Evolutionary conservation across 768 basidiomycete genomes (phyloP), one percentile per base, ranked within the genome.

Genomic region (Termitomyces sp.): DNA sequence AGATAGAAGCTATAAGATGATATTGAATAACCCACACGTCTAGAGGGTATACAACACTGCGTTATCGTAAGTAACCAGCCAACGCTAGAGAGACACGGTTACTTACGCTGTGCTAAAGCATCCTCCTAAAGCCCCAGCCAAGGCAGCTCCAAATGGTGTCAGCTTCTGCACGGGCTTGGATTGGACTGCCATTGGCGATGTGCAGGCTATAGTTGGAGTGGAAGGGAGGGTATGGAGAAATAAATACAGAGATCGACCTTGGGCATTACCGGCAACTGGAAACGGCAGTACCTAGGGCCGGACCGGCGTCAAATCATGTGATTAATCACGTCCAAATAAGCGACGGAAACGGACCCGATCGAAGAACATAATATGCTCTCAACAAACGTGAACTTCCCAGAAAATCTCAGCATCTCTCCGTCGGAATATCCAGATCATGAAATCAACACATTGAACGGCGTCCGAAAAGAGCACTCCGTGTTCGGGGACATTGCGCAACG

Each of bases 41-140:
- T 54, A 99, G 75, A 16, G 96, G 96, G 69, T 99, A 99, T 4
- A 98, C 93, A 47, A 90, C 81, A 46, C 94, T 96, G 64, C 1
- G 39, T 48, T 36, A 24, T 22, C 63, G 54, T 58, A 18, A 62
- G 42, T 36, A 59, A 15, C 44, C 37, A 55, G 28, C 24, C 34
- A 44, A 58, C 29, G 42, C 50, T 44, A 34, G 41, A 49, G 10
- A 50, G 45, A 18, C 53, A 16, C 31, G 15, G 49, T 10, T 26
- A 83, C 94, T 70, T 72, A 95, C 91, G 94, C 92, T 64, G 92
- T 92, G 61, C 89, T 88, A 72, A 97, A 92, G 68, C 94, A 94
- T 26, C 90, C 94, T 48, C 95, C 93, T 18, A 98, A 79, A 8
- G 96, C 96, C 4, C 96, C 95, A 45, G 93, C 92, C 55, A 98